Percentiles rank a stretch among this genome's conserved stretches.
phyloP scores from a whole-genome alignment of 2,329 filamentous ascomycete genomes.

The Trichophyton rubrum region DNA sequence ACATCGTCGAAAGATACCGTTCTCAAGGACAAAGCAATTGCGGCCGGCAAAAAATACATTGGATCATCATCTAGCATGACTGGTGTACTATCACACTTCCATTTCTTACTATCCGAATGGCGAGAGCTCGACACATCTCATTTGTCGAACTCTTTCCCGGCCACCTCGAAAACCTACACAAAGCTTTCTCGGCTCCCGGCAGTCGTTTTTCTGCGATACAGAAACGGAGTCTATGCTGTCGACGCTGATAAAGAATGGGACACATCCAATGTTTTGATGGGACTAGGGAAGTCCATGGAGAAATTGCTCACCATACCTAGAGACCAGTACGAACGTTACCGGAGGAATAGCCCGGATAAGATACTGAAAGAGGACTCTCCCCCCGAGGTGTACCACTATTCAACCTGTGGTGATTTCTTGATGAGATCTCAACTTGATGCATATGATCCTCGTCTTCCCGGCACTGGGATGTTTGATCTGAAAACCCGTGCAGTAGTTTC shows the following conservation, averaged over 20 bases:
- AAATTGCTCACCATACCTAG: slow-evolving; percentile 78
- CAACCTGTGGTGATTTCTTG: slow-evolving; percentile 71
- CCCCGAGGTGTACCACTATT: slow-evolving; percentile 77
- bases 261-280: slow-evolving; percentile 70
- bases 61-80: slow-evolving; percentile 98
- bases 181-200: slow-evolving; percentile 58
- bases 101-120: slow-evolving; percentile 79
- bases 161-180: slow-evolving; percentile 56
- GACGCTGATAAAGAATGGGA: slow-evolving; percentile 93
- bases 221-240: slow-evolving; percentile 80
- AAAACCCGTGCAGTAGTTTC: slow-evolving; percentile 89
- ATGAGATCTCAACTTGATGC: slow-evolving; percentile 94
- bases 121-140: slow-evolving; percentile 54
- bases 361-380: slow-evolving; percentile 55
- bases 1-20: slow-evolving; percentile 76
- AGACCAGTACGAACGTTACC: slow-evolving; percentile 74
- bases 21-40: slow-evolving; percentile 55
- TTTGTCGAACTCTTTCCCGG: slow-evolving; percentile 55
- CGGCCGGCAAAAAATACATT: slow-evolving; percentile 64
- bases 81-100: slow-evolving; percentile 72
- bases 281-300: slow-evolving; percentile 92
- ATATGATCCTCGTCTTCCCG: slow-evolving; percentile 70
- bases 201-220: slow-evolving; percentile 69
- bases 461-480: slow-evolving; percentile 87
- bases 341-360: slow-evolving; percentile 53